Base-by-base conservation (phyloP, 1,139 yeast genomes). In the Sporopachydermia cereana region DNA sequence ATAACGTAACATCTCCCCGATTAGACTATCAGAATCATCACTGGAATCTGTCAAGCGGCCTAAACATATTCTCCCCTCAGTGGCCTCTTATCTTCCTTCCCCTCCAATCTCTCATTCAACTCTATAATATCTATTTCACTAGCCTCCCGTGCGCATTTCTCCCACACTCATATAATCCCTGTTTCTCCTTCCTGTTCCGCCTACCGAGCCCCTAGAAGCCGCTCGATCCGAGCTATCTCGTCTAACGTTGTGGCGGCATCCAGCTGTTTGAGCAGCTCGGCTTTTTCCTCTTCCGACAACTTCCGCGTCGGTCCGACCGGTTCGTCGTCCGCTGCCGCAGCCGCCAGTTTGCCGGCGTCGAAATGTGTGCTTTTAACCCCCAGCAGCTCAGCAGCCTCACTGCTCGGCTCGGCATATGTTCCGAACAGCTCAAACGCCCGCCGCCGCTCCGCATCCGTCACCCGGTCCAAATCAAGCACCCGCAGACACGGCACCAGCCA, bases 171-270 rank as follows among this genome's bases (percentile, higher is more conserved):
- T n/a, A n/a, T n/a, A n/a, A n/a, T n/a, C n/a, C n/a, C n/a, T n/a
- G n/a, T n/a, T n/a, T n/a, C n/a, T n/a, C n/a, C n/a, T n/a, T n/a
- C n/a, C n/a, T n/a, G n/a, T n/a, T n/a, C n/a, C n/a, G n/a, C n/a
- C 14, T 14, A 25, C 14, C 29, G 29, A 25, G 12, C 29, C 29
- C 29, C 29, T 21, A 34, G 22, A 16, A 34, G 22, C 39, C 39
- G 64, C 58, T 85, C 95, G 24, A 88, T 74, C 45, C 76, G 64
- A 51, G 81, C 85, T 14, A 88, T 81, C 52, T 88, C 96, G 14
- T 73, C 83, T 49, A 88, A 59, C 45, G 80, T 77, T 3, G 76
- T 69, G 1, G 96, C 94, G 30, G 62, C 64, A 46, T 71, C 71
- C 47, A 88, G 64, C 48, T 76, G 72, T 43, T 66, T 59, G 51